A percentile compares a stretch with the other conserved stretches of the same genome.
Conservation (phyloP, 768 basidiomycete species). For the Naganishia onofrii region DNA sequence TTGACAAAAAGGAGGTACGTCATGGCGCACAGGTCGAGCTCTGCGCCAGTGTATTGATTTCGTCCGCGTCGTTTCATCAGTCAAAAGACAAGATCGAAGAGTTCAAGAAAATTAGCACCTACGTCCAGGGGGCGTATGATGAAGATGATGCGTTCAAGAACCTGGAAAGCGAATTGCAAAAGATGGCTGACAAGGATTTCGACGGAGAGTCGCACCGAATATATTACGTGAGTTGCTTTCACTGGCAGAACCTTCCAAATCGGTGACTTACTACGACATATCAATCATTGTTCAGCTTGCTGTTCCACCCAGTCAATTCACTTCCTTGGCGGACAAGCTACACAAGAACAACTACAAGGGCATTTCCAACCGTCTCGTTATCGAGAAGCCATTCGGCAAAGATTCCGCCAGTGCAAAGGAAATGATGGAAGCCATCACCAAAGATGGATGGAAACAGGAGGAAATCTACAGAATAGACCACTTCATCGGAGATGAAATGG, state of each 20-base stretch:
- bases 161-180: conserved; percentile 32
- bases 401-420: conserved; percentile 32
- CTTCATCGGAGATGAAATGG: conserved; percentile 35
- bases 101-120: conserved; percentile 32
- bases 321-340: conserved; percentile 29
- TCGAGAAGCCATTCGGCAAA: conserved; percentile 40
- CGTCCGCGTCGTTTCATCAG: background rate
- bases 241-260: background rate
- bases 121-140: conserved; percentile 34
- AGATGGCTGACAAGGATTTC: conserved; percentile 29
- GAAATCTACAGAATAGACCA: conserved; percentile 38
- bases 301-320: conserved; percentile 36
- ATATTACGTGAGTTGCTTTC: conserved; percentile 31
- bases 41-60: too few species aligned
- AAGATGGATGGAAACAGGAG: conserved; percentile 34
- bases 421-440: conserved; percentile 35
- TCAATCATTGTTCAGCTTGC: conserved; percentile 29
- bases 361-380: conserved; percentile 31
- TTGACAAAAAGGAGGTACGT: conserved; percentile 27
- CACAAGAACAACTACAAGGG: conserved; percentile 31
- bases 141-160: conserved; percentile 35
- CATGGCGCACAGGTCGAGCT: background rate
- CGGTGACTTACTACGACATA: background rate
- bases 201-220: conserved; percentile 32
- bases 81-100: conserved; percentile 29